Base-by-base conservation (phyloP, 108 stramenopile genomes). In the Hondaea fermentalgiana region DNA sequence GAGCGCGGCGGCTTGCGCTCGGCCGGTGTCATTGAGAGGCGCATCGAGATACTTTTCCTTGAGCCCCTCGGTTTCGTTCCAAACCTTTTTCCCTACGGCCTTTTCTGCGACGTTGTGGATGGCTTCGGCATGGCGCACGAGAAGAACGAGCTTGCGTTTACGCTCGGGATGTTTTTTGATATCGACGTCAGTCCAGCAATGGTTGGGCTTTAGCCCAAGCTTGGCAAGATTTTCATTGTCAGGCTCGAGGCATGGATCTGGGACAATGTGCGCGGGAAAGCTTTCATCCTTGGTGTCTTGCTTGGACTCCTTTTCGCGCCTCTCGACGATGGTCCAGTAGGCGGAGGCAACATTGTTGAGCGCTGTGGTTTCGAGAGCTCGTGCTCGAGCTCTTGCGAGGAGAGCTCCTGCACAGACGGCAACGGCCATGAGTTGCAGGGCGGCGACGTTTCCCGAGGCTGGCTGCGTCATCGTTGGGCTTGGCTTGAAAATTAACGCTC, bases 91-190 rank as follows among this genome's bases (percentile, higher is more conserved):
- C 23, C 76, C 76, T 25, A 83, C 76, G n/a, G 19, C 76, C 3
- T 53, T 47, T 53, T 83, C 76, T 23, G 76, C 76, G 28, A 83
- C 76, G 51, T 83, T 83, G 51, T 83, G 76, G 51, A 83, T 53
- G 51, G 76, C 76, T 4, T 83, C 49, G 25, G 49, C 76, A 23
- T 83, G 76, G 76, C 76, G 76, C n/a, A 83, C 49, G 49, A 83
- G 45, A 12, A 83, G 45, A 12, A 83, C 3, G 23, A 69, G 76
- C 76, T 83, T 83, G 19, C 76, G 45, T 6, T 17, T 43, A 35
- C 19, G 76, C 76, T 53, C 49, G 76, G 76, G 8, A 3, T 14
- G 17, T 4, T 19, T n/a, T 3, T 23, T 3, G 19, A 69, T 8
- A 6, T 42, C 3, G 42, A 69, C 64, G 10, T 69, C 21, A 17